These are phyloP conservation scores for Vanrija pseudolonga DNA, from an alignment of 1,284 basidiomycete species.

Conservation along the genomic window DNA sequence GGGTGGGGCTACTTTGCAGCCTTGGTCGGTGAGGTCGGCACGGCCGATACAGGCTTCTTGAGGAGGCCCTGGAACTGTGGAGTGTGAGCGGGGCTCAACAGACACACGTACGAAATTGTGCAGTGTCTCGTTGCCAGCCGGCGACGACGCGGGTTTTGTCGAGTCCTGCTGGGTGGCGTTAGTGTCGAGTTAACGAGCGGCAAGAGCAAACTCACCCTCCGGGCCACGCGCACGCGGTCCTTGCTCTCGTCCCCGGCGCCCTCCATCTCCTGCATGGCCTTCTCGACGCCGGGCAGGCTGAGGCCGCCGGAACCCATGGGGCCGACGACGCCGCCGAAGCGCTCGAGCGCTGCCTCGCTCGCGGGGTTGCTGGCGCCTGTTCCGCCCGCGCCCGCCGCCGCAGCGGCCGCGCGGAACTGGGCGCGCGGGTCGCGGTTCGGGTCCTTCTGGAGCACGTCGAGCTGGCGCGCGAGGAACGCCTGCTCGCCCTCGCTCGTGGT, in stretches of 20 bases:
- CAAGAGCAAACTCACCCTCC: conserved; percentile 25
- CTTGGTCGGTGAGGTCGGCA: conserved; percentile 18
- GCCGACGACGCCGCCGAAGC: conserved; percentile 66
- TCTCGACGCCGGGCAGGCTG: conserved; percentile 77
- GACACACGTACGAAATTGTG: conserved; percentile 47
- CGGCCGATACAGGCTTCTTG: conserved; percentile 13
- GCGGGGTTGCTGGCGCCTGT: background rate
- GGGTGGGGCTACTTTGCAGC: conserved; percentile 4
- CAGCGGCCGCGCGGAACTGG: conserved; percentile 70
- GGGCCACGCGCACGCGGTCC: conserved; percentile 35
- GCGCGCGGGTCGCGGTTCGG: conserved; percentile 79
- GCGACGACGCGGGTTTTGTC: conserved; percentile 17
- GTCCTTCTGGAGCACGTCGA: conserved; percentile 82
- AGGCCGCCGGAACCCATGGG: conserved; percentile 80
- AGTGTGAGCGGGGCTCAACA: background rate
- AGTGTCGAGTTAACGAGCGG: no score
- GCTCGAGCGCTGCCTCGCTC: background rate
- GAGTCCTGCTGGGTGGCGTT: conserved; percentile 25
- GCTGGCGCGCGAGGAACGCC: conserved; percentile 78
- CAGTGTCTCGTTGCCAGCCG: conserved; percentile 42
- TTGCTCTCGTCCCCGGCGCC: conserved; percentile 50
- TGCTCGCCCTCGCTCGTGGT: conserved; percentile 63
- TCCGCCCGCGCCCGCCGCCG: conserved; percentile 42
- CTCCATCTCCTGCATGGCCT: conserved; percentile 80
- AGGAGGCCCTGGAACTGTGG: conserved; percentile 44